phyloP scores from a whole-genome alignment of 2,329 filamentous ascomycete genomes.

The Cadophora sp. region DNA sequence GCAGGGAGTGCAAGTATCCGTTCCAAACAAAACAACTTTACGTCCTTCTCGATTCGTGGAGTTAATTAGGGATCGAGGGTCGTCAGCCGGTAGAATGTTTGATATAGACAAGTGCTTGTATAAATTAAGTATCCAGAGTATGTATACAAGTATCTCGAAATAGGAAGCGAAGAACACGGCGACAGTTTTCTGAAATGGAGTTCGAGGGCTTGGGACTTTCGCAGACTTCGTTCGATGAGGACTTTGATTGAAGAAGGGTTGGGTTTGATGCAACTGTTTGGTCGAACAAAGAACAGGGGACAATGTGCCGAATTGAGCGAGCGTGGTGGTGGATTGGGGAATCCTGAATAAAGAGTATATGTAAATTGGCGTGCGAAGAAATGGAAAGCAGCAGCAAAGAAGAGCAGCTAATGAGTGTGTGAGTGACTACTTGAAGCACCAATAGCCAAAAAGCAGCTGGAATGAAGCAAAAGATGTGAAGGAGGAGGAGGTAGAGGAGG shows the following conservation, averaged over 20 bases:
- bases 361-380: conserved; percentile 24
- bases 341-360: conserved; percentile 34
- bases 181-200: conserved; percentile 15
- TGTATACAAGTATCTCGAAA: conserved; percentile 34
- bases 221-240: conserved; percentile 15
- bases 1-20: conserved; percentile 13
- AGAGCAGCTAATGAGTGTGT: conserved; percentile 36
- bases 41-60: conserved; percentile 8
- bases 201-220: conserved; percentile 19
- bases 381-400: conserved; percentile 35
- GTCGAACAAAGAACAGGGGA: conserved; percentile 46
- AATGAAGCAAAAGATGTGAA: conserved; percentile 26
- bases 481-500: conserved; percentile 28
- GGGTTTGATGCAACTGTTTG: conserved; percentile 26
- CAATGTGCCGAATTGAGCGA: conserved; percentile 41
- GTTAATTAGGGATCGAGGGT: conserved; percentile 26
- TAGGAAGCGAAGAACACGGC: conserved; percentile 29
- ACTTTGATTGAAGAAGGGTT: background rate
- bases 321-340: conserved; percentile 21
- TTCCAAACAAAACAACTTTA: conserved; percentile 6
- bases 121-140: conserved; percentile 32
- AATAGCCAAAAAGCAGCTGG: conserved; percentile 34
- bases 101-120: conserved; percentile 35
- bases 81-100: conserved; percentile 26
- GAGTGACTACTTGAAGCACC: conserved; percentile 27